Base-by-base conservation (phyloP, 2,329 filamentous ascomycete species). In the Diplodia scrobiculata region DNA sequence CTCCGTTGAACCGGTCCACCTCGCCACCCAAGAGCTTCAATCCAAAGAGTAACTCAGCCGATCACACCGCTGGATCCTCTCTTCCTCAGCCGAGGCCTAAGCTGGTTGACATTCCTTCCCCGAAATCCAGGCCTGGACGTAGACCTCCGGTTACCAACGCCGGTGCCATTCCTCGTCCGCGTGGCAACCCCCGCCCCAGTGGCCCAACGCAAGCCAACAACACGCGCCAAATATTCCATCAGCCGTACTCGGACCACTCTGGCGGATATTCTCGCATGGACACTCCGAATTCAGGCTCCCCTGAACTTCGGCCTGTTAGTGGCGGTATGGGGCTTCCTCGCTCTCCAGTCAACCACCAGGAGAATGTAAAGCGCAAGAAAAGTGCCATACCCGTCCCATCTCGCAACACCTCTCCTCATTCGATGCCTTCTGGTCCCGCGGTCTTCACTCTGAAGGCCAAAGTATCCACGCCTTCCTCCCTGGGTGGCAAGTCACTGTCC, bases 331-430 rank as follows among this genome's bases (percentile, higher is more conserved):
- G 13, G 1, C 45, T n/a, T n/a, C 4, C 63, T 19, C 34, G 41
- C 14, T 50, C 41, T 50, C 45, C 21, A 14, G 14, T 19, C 25
- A 9, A 25, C n/a, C 21, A 36, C 27, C 29, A 65, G 41, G 50
- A 14, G 25, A 54, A 47, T 19, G 25, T 25, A 3, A 29, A 54
- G 5, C 63, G 41, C 52, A 65, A 65, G 53, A 65, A 58, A 53
- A 65, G 63, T 19, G 52, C 63, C 6, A 58, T 65, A 36, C 63
- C 63, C 27, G 38, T 65, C 13, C 41, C 52, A 5, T 29, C 63
- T 2, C 52, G 51, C 9, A 50, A 27, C 27, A 19, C 51, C 9
- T 65, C 63, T 11, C 29, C 63, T 6, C 32, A 54, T 17, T 38
- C n/a, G 34, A 34, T 52, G 2, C 38, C 63, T 19, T 25, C 45